Base-by-base conservation (phyloP, 768 basidiomycete species). In the Agaricus sinodeliciosus region DNA sequence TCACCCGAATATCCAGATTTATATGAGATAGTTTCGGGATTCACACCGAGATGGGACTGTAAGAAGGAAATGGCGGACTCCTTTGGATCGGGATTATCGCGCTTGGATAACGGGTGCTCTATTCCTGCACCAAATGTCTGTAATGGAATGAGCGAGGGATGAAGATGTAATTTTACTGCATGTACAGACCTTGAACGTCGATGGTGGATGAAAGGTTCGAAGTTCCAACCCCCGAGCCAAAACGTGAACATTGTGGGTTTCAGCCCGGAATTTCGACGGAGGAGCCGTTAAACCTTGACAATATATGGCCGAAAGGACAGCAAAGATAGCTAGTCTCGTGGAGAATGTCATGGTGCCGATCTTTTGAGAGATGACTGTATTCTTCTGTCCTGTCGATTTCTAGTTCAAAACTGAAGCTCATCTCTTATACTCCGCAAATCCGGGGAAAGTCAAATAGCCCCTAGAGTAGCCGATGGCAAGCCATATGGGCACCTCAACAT, bases 201-300 rank as follows among this genome's bases (percentile, higher is more conserved):
- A 70, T 13, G 55, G 58, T 6, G 72, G 72, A 57, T 72, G 68
- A 65, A 63, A 74, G 9, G 61, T 57, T 49, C 69, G 67, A 27
- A 74, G 47, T 57, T 65, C 57, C 35, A 69, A 43, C 18, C 62
- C 65, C 25, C 62, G 63, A 16, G 61, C 62, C 37, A 73, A 55
- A 41, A 59, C 51, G 27, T 67, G 65, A 8, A 55, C 56, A 18
- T 66, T 60, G 53, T 70, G 69, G 8, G 70, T 71, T 3, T 36
- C 25, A 6, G 43, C 25, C 35, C 45, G 47, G 37, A 35, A 48
- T 0, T 16, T 27, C 3, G 45, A 22, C 0, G 45, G 2, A n/a
- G 52, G 45, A 16, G 52, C 52, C 15, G 43, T 39, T 31, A 28
- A 43, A 27, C 25, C 45, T 25, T 25, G 45, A n/a, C 31, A 42